Conservation (phyloP, 495 filamentous ascomycete genomes). For the Cercophora samala region DNA sequence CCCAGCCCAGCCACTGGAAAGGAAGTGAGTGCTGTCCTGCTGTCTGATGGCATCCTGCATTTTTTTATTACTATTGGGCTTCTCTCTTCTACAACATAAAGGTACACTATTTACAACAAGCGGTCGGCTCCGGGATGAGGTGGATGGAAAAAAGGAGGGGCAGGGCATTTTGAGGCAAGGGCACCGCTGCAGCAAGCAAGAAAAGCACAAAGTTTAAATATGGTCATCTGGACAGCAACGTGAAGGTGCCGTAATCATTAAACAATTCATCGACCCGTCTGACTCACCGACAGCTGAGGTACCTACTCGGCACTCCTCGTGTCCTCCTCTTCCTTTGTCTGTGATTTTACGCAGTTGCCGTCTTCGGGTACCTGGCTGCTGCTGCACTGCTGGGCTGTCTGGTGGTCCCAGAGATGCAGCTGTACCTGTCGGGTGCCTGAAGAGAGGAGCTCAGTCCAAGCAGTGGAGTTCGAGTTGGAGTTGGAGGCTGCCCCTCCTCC, state of each 20-base stretch:
- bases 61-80: not conserved
- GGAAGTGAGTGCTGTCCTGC: not conserved
- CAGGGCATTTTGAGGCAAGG: not conserved
- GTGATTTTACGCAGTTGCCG: constrained; percentile 3
- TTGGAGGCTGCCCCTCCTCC: not conserved
- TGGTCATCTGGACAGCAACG: constrained; percentile 21
- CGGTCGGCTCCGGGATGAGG: not conserved
- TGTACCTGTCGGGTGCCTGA: constrained; percentile 20
- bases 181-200: constrained; percentile 13
- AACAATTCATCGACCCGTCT: constrained; percentile 20
- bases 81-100: not conserved
- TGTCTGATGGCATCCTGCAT: not conserved
- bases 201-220: constrained; percentile 17
- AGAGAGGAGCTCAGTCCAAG: constrained; percentile 4
- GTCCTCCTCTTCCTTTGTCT: not conserved
- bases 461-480: too few relatives aligned
- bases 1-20: not conserved
- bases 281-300: constrained; percentile 16
- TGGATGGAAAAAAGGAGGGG: constrained; percentile 14
- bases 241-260: constrained; percentile 26
- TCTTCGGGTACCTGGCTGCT: constrained; percentile 22
- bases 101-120: not conserved
- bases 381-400: not conserved
- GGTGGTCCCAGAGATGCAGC: constrained; percentile 16
- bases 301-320: too few relatives aligned